Conservation (phyloP, 164 flowering plant genomes). For the Protea cynaroides region DNA sequence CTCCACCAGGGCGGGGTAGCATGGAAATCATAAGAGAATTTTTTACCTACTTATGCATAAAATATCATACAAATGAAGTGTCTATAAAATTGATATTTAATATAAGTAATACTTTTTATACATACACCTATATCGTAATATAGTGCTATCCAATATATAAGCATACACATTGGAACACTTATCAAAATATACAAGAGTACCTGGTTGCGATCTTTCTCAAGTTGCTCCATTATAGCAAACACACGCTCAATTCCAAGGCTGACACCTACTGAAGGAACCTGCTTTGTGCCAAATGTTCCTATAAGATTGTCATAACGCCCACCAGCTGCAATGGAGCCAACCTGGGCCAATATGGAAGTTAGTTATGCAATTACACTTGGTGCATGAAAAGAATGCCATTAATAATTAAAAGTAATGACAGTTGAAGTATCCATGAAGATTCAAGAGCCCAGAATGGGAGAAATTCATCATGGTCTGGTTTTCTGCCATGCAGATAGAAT, state of each 20-base stretch:
- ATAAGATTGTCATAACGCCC: conserved; percentile 96
- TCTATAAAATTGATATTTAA: too few species aligned
- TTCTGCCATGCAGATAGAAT: not conserved
- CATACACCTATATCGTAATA: too few species aligned
- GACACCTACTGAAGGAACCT: conserved; percentile 87
- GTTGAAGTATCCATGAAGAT: not conserved
- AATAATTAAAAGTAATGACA: not conserved
- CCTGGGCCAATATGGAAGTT: conserved; percentile 36
- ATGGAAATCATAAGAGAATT: too few species aligned
- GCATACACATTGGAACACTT: too few species aligned
- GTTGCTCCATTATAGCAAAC: conserved; percentile 80
- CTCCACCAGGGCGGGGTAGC: too few species aligned
- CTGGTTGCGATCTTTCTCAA: conserved; percentile 54
- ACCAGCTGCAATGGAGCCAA: conserved; percentile 97
- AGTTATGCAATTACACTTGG: not conserved
- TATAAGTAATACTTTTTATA: too few species aligned
- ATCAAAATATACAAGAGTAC: conserved; percentile 20
- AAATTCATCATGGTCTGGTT: not conserved
- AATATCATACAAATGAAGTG: too few species aligned
- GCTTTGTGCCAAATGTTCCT: conserved; percentile 80
- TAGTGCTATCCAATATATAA: too few species aligned
- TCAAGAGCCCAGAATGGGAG: not conserved
- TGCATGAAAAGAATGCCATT: too few species aligned
- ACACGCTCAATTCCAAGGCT: conserved; percentile 97
- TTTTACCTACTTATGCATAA: too few species aligned